Percentiles rank a stretch among this genome's conserved stretches.
These are phyloP conservation scores for Clonostachys rosea DNA, from an alignment of 2,329 filamentous ascomycete species.

Conservation along the genomic window DNA sequence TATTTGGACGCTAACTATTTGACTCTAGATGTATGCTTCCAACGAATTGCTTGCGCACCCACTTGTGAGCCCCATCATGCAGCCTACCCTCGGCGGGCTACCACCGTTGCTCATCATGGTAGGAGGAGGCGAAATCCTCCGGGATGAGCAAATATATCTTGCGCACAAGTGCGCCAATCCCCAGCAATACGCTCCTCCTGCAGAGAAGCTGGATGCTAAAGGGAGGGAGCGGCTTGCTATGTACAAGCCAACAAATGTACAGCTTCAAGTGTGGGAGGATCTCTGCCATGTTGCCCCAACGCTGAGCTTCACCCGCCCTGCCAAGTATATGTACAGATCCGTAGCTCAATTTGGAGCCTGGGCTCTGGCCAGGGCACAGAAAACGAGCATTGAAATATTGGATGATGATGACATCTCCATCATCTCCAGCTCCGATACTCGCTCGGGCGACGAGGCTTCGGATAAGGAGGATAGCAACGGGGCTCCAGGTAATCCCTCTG, in stretches of 20 bases:
- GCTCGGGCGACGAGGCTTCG: slow-evolving; percentile 5
- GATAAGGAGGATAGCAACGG: not conserved
- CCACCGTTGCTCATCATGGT: slow-evolving; percentile 83
- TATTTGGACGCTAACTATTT: slow-evolving; percentile 3
- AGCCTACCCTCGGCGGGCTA: slow-evolving; percentile 83
- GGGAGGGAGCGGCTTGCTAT: slow-evolving; percentile 55
- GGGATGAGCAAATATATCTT: slow-evolving; percentile 92
- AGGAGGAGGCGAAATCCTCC: slow-evolving; percentile 82
- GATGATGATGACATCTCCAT: slow-evolving; percentile 75
- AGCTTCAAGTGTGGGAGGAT: slow-evolving; percentile 94
- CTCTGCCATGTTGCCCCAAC: slow-evolving; percentile 90
- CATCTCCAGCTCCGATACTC: slow-evolving; percentile 53
- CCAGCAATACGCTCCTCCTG: slow-evolving; percentile 64
- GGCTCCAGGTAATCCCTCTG: slow-evolving; percentile 1
- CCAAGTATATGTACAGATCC: slow-evolving; percentile 92
- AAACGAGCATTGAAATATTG: slow-evolving; percentile 72
- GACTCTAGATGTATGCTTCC: slow-evolving; percentile 65
- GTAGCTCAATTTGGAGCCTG: slow-evolving; percentile 92
- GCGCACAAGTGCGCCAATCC: slow-evolving; percentile 94
- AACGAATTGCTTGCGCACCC: slow-evolving; percentile 85
- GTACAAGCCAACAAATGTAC: slow-evolving; percentile 83
- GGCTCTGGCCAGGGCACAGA: slow-evolving; percentile 79
- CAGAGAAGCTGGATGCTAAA: slow-evolving; percentile 57
- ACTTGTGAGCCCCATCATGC: slow-evolving; percentile 82
- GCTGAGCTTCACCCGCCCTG: slow-evolving; percentile 91